These are phyloP conservation scores for Adansonia madagascariensis DNA, from an alignment of 441 rosid species.

Conservation along the genomic window DNA sequence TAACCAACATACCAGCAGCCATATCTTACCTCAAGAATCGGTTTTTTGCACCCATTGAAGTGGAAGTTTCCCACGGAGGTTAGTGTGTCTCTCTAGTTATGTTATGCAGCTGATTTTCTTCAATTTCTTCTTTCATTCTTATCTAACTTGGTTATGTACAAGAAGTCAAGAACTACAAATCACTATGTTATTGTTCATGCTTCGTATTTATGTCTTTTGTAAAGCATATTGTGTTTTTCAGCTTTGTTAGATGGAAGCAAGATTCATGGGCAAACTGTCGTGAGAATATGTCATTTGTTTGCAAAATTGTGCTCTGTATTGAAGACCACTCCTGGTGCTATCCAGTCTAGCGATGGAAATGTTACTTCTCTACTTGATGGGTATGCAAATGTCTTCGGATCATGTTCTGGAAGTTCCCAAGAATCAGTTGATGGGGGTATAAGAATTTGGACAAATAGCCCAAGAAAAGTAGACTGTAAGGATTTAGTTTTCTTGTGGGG, in stretches of 20 bases:
- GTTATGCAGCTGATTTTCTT: background rate
- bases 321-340: slow-evolving; percentile 41
- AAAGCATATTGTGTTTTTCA: slow-evolving; percentile 34
- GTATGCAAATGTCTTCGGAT: slow-evolving; percentile 41
- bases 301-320: slow-evolving; percentile 64
- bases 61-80: slow-evolving; percentile 74
- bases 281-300: slow-evolving; percentile 69
- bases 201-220: background rate
- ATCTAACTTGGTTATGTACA: slow-evolving; percentile 19
- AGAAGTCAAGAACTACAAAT: background rate
- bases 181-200: background rate
- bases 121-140: background rate
- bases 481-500: slow-evolving; percentile 86
- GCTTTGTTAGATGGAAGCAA: slow-evolving; percentile 43
- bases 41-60: slow-evolving; percentile 58
- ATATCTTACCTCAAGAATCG: slow-evolving; percentile 56
- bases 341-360: slow-evolving; percentile 35
- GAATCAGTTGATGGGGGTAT: slow-evolving; percentile 48
- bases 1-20: slow-evolving; percentile 51
- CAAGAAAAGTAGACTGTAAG: slow-evolving; percentile 55
- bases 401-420: slow-evolving; percentile 31
- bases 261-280: slow-evolving; percentile 62
- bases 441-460: slow-evolving; percentile 58
- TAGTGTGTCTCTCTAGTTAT: slow-evolving; percentile 30
- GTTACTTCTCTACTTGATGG: slow-evolving; percentile 39